These are phyloP conservation scores for Ascomycota sp. DNA, from an alignment of 2,329 filamentous ascomycete genomes.

Conservation along the genomic window DNA sequence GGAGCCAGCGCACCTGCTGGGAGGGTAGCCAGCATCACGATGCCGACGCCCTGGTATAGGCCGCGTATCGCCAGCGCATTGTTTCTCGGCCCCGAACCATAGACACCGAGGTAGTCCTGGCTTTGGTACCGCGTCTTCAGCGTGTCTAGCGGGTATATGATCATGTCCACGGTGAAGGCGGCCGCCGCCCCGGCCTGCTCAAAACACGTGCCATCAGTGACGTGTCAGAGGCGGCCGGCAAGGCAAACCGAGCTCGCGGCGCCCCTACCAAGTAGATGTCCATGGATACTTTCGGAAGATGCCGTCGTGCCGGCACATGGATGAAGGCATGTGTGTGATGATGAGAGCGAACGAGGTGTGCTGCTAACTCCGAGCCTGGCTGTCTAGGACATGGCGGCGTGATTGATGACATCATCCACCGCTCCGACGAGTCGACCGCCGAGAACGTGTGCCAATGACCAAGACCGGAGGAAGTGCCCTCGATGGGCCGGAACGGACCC, in stretches of 20 bases:
- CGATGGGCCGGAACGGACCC: too few relatives aligned
- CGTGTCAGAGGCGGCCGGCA: background rate
- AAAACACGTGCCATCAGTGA: background rate
- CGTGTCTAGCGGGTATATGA: conserved; percentile 75
- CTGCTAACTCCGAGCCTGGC: too few relatives aligned
- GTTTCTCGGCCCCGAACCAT: conserved; percentile 31
- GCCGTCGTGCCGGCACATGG: too few relatives aligned
- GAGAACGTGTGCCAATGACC: too few relatives aligned
- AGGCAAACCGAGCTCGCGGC: conserved; percentile 1
- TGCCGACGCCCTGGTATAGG: conserved; percentile 71
- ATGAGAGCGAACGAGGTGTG: too few relatives aligned
- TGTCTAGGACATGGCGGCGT: too few relatives aligned
- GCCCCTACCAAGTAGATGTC: conserved; percentile 12
- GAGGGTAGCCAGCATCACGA: conserved; percentile 66
- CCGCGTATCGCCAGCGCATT: conserved; percentile 39
- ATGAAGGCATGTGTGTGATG: too few relatives aligned
- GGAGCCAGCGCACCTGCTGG: conserved; percentile 40
- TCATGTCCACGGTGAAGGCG: conserved; percentile 64
- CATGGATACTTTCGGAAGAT: conserved; percentile 1
- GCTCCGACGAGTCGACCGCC: too few relatives aligned
- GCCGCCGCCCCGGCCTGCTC: conserved; percentile 59
- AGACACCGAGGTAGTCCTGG: conserved; percentile 47
- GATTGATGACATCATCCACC: too few relatives aligned
- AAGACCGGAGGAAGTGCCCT: too few relatives aligned
- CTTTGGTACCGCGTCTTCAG: conserved; percentile 73